Evolutionary conservation across 192 early-diverging fungal species (phyloP), one percentile per base, ranked within the genome.

Genomic region (Helicostylum pulchrum): DNA sequence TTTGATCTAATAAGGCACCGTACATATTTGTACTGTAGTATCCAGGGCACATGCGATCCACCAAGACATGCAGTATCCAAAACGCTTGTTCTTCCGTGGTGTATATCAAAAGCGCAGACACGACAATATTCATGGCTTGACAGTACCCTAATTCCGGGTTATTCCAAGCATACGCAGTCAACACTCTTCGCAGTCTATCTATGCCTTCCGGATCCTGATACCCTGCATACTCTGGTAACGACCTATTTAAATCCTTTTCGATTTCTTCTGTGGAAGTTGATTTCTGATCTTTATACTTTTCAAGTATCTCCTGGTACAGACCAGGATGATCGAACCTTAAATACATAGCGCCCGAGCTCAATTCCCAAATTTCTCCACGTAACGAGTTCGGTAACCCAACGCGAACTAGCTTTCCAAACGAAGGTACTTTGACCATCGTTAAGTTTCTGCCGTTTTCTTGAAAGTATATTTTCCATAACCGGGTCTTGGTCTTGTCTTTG

Each of bases 71-170:
- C 59, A 99, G 73, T 8, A 90, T 88, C 93, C 95, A 99, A 69
- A 99, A 99, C 15, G 93, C 93, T 71, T 99, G 96, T 80, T 99
- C 96, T 70, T 99, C 97, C 3, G 86, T 90, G 78, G 93, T 84
- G 66, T 91, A 97, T 30, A 99, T 93, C 49, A 99, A 78, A 66
- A 99, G 79, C 0, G 95, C 91, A 30, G 91, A 94, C 47, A 94
- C 93, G 0, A 99, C 90, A 80, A 99, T 95, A 75, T 99, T 99
- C 97, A 99, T 99, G 2, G 97, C 96, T 73, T 99, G 97, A 75
- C 97, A 99, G 77, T 99, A 99, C n/a, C 97, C 97, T 19, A 99
- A 85, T 72, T 96, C 94, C 0, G 91, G 83, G 61, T 92, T 86
- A 60, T 86, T 88, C 84, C 88, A 87, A 17, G 91, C 81, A 67